Evolutionary conservation across 2,329 filamentous ascomycete species (phyloP).

Genomic region (Uncinocarpus reesii): DNA sequence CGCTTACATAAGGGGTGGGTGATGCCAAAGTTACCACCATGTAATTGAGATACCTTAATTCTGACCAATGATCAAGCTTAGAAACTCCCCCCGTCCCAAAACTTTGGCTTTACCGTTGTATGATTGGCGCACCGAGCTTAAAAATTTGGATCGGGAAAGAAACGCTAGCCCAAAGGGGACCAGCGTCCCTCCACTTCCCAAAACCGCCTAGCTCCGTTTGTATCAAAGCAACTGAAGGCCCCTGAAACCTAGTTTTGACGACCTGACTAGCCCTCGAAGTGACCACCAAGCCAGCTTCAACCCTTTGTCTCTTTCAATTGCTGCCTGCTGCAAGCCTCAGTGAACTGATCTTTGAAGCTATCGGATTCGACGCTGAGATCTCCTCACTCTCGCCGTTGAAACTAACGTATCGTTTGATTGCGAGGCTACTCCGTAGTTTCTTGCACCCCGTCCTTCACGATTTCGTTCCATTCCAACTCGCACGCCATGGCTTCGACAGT

Average conservation of each 20-base stretch:
- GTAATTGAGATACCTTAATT: not conserved
- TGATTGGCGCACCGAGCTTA: not conserved
- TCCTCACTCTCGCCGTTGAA: not conserved
- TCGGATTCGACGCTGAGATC: slow-evolving; percentile 1
- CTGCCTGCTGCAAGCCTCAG: not conserved
- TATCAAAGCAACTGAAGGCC: slow-evolving; percentile 7
- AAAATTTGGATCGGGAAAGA: not conserved
- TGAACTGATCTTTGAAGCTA: not conserved
- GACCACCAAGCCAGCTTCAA: slow-evolving; percentile 11
- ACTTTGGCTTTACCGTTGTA: not conserved
- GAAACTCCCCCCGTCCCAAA: not conserved
- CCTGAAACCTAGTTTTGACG: slow-evolving; percentile 14
- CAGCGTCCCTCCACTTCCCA: slow-evolving; percentile 1
- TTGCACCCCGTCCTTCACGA: slow-evolving; percentile 15
- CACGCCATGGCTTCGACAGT: slow-evolving; percentile 45
- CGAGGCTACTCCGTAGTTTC: slow-evolving; percentile 12
- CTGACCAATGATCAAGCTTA: not conserved
- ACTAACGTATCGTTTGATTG: slow-evolving; percentile 5
- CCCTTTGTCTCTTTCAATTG: slow-evolving; percentile 5
- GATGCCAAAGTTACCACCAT: slow-evolving; percentile 12
- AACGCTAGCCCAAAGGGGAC: not conserved
- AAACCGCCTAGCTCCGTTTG: slow-evolving; percentile 6
- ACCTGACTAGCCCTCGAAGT: slow-evolving; percentile 7
- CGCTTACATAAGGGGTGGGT: slow-evolving; percentile 4
- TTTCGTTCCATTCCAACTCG: slow-evolving; percentile 15